Conservation (phyloP, 2,329 filamentous ascomycete species). For the Colletotrichum truncatum region DNA sequence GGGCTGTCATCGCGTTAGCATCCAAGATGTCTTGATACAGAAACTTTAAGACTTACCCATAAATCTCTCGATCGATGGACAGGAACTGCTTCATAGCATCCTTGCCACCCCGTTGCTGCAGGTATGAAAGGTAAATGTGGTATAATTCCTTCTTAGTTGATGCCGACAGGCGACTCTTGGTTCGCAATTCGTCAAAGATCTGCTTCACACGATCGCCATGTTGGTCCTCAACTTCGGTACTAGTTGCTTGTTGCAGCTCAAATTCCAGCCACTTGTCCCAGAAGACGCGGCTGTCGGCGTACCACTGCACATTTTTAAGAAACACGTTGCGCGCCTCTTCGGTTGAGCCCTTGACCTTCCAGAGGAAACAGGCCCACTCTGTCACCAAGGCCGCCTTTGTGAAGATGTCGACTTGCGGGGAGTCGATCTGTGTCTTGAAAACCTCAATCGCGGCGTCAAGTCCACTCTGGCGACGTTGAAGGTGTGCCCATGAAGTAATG, state of each 20-base stretch:
- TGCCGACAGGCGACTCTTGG: slow-evolving; percentile 75
- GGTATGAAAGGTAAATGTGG: slow-evolving; percentile 81
- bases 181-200: slow-evolving; percentile 79
- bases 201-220: slow-evolving; percentile 81
- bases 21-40: neutral
- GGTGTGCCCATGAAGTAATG: slow-evolving; percentile 86
- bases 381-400: slow-evolving; percentile 88
- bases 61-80: slow-evolving; percentile 83
- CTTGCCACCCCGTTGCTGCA: slow-evolving; percentile 84
- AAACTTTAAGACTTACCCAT: slow-evolving; percentile 71
- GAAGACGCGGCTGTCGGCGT: slow-evolving; percentile 85
- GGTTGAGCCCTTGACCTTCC: slow-evolving; percentile 84
- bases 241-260: slow-evolving; percentile 84
- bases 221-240: slow-evolving; percentile 67
- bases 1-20: slow-evolving; percentile 46
- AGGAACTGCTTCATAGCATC: slow-evolving; percentile 89
- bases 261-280: slow-evolving; percentile 92
- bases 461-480: slow-evolving; percentile 84
- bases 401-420: slow-evolving; percentile 75
- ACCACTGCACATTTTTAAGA: slow-evolving; percentile 82
- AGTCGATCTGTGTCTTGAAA: slow-evolving; percentile 83
- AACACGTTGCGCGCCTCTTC: slow-evolving; percentile 88
- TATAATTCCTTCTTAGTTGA: slow-evolving; percentile 78
- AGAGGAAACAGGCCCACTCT: slow-evolving; percentile 87
- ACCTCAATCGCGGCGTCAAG: slow-evolving; percentile 86